These are phyloP conservation scores for Kregervanrija pseudodelftensis DNA, from an alignment of 805 yeast species.

Conservation along the genomic window DNA sequence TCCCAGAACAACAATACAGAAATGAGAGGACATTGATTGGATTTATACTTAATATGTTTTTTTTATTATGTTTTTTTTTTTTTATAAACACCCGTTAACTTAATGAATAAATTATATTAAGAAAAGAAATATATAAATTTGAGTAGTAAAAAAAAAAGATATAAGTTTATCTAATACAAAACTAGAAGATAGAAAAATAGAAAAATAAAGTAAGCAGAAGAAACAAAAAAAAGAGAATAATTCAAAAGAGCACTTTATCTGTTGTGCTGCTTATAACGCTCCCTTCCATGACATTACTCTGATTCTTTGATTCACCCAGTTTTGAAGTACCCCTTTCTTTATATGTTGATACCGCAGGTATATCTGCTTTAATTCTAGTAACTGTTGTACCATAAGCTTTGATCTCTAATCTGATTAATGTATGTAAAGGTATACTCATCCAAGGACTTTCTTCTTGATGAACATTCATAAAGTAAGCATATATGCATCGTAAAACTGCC, in stretches of 20 bases:
- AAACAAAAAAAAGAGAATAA: neutral
- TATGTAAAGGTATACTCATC: conserved; percentile 98
- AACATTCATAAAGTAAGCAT: conserved; percentile 97
- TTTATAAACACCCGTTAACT: no score
- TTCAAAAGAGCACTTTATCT: conserved; percentile 3
- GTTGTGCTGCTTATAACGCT: conserved; percentile 36
- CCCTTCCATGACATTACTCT: conserved; percentile 37
- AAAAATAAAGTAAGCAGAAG: neutral
- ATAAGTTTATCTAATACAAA: neutral
- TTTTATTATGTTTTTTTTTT: no score
- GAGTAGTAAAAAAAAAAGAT: neutral
- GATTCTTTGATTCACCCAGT: conserved; percentile 42
- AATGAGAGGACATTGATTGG: no score
- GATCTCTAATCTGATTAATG: conserved; percentile 91
- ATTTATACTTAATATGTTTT: no score
- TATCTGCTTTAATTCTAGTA: conserved; percentile 86
- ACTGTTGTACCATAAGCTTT: conserved; percentile 87
- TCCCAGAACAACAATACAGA: neutral
- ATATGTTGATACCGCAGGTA: conserved; percentile 96
- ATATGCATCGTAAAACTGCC: conserved; percentile 91
- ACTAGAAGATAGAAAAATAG: neutral
- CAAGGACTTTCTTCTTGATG: conserved; percentile 97
- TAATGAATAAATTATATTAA: no score
- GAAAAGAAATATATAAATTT: neutral
- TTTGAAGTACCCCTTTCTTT: conserved; percentile 86